Evolutionary conservation across 2,329 filamentous ascomycete species (phyloP).

Genomic region (Botrytis medusae): DNA sequence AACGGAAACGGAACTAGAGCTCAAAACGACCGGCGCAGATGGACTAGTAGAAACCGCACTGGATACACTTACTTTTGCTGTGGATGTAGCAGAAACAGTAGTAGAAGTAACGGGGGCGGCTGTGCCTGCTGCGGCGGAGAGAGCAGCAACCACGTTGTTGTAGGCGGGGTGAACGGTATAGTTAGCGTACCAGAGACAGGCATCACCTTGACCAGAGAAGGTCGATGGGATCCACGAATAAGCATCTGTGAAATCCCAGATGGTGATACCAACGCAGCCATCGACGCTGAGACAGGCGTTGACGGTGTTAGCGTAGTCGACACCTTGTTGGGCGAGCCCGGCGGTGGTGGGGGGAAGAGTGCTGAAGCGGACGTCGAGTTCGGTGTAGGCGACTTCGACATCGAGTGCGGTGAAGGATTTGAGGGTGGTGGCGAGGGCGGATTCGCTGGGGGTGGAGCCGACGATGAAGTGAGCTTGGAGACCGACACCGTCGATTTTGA

Average conservation of each 20-base stretch:
- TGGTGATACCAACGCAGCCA: conserved; percentile 36
- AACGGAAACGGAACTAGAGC: background rate
- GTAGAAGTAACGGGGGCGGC: conserved; percentile 8
- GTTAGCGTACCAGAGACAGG: conserved; percentile 46
- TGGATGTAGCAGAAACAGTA: background rate
- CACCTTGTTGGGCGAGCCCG: conserved; percentile 48
- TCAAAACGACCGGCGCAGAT: background rate
- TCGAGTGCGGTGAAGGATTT: conserved; percentile 52
- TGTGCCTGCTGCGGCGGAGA: conserved; percentile 28
- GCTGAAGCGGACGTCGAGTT: conserved; percentile 58
- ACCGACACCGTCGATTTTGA: conserved; percentile 62
- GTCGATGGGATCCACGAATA: conserved; percentile 46
- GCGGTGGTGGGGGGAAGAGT: conserved; percentile 47
- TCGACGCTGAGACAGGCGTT: conserved; percentile 30
- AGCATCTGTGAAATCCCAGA: conserved; percentile 39
- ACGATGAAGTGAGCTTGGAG: conserved; percentile 62
- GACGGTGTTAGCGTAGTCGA: conserved; percentile 46
- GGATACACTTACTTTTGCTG: background rate
- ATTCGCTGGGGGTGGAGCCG: conserved; percentile 50
- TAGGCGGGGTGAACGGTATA: conserved; percentile 48
- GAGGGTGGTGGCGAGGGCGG: conserved; percentile 48
- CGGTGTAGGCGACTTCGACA: conserved; percentile 61
- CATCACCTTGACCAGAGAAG: conserved; percentile 45
- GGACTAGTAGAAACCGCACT: background rate
- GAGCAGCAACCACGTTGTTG: conserved; percentile 40